These are phyloP conservation scores for Hypomontagnella monticulosa DNA, from an alignment of 495 filamentous ascomycete species.

Conservation along the genomic window DNA sequence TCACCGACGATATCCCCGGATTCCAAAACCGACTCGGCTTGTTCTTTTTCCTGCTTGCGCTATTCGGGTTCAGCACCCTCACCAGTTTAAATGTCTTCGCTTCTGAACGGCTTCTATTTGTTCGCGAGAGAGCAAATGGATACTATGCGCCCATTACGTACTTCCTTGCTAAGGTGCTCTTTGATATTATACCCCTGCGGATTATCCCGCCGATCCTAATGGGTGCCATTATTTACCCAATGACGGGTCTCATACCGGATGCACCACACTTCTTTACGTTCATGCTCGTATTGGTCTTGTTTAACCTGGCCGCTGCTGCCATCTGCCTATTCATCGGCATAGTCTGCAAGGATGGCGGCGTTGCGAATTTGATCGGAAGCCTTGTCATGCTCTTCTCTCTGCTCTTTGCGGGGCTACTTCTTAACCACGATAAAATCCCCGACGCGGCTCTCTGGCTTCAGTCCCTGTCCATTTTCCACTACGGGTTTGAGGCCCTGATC, in stretches of 20 bases:
- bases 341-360: slow-evolving; percentile 87
- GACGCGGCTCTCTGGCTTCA: slow-evolving; percentile 86
- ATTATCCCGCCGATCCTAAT: slow-evolving; percentile 96
- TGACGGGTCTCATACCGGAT: slow-evolving; percentile 91
- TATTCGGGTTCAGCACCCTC: slow-evolving; percentile 96
- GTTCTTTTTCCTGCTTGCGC: slow-evolving; percentile 95
- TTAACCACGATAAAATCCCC: slow-evolving; percentile 95
- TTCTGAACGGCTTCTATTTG: slow-evolving; percentile 88
- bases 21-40: slow-evolving; percentile 99
- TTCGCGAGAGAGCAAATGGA: slow-evolving; percentile 93
- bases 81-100: slow-evolving; percentile 95
- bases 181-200: slow-evolving; percentile 92
- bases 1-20: slow-evolving; percentile 93
- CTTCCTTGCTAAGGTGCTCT: slow-evolving; percentile 91
- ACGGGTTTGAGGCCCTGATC: slow-evolving; percentile 94
- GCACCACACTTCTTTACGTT: slow-evolving; percentile 90
- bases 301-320: slow-evolving; percentile 91
- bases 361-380: slow-evolving; percentile 94
- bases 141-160: slow-evolving; percentile 99
- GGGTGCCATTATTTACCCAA: slow-evolving; percentile 96
- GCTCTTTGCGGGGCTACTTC: slow-evolving; percentile 88
- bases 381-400: slow-evolving; percentile 98
- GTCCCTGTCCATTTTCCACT: slow-evolving; percentile 98
- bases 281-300: slow-evolving; percentile 89
- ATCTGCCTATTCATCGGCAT: slow-evolving; percentile 98